Evolutionary conservation across 257 asterid genomes (phyloP).

Genomic region (Nicotiana tabacum): DNA sequence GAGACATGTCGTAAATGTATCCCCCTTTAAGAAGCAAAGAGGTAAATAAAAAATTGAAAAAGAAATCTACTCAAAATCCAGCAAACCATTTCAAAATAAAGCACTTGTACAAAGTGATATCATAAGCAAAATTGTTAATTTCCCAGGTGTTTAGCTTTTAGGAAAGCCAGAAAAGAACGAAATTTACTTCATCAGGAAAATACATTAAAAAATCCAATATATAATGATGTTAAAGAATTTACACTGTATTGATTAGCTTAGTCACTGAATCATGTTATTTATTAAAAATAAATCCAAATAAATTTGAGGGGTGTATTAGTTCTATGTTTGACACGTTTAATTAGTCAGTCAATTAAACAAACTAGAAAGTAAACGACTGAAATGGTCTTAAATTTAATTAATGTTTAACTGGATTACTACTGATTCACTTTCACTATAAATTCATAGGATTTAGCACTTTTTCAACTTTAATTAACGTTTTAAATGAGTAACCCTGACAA

Average conservation of each 20-base stretch:
- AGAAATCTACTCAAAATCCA: background rate
- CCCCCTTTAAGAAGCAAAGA: background rate
- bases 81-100: background rate
- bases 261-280: background rate
- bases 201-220: background rate
- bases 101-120: background rate
- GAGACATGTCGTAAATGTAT: background rate
- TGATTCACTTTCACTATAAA: constrained; percentile 2
- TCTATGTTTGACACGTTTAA: constrained; percentile 5
- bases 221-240: background rate
- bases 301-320: background rate
- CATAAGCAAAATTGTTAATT: background rate
- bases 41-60: background rate
- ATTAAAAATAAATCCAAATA: background rate
- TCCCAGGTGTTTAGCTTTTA: background rate
- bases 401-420: background rate
- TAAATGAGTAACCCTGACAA: constrained; percentile 4
- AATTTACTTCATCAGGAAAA: background rate
- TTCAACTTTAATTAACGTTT: background rate
- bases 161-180: background rate
- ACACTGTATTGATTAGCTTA: background rate
- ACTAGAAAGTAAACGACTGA: background rate
- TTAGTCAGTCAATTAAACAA: background rate
- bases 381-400: background rate
- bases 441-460: background rate